Conservation (phyloP, 2,329 filamentous ascomycete species). For the Claviceps capensis region DNA sequence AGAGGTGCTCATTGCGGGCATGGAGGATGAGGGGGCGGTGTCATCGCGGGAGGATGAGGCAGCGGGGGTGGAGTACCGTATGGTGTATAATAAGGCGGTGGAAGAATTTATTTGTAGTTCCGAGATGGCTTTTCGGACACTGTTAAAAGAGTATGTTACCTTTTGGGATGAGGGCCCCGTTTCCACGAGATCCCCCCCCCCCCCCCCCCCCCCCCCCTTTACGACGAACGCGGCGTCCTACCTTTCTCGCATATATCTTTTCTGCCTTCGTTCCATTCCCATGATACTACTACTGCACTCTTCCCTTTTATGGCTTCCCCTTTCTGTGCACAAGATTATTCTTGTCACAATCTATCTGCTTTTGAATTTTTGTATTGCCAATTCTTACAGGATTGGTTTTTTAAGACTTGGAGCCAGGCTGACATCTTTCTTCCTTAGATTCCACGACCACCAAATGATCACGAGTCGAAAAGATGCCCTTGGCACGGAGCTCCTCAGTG, state of each 20-base stretch:
- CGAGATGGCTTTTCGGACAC: slow-evolving; percentile 86
- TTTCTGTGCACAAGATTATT: too few species aligned
- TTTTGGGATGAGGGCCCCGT: background rate
- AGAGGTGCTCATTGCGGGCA: slow-evolving; percentile 58
- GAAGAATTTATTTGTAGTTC: slow-evolving; percentile 96
- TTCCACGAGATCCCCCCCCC: too few species aligned
- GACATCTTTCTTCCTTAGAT: slow-evolving; percentile 30
- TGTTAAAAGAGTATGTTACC: slow-evolving; percentile 69
- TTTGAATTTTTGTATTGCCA: too few species aligned
- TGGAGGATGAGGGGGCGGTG: slow-evolving; percentile 42
- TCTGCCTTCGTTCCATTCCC: too few species aligned
- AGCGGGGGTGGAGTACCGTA: slow-evolving; percentile 73
- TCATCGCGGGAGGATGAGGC: slow-evolving; percentile 25
- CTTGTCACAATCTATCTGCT: too few species aligned
- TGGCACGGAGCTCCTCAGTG: slow-evolving; percentile 72
- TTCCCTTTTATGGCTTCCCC: too few species aligned
- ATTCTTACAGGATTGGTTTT: too few species aligned
- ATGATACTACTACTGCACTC: too few species aligned
- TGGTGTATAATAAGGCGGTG: slow-evolving; percentile 86
- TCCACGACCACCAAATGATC: slow-evolving; percentile 97
- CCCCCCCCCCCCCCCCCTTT: too few species aligned
- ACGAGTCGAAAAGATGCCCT: slow-evolving; percentile 73
- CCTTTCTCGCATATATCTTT: too few species aligned
- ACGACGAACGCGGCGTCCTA: too few species aligned
- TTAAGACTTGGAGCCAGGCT: too few species aligned